Evolutionary conservation across 495 filamentous ascomycete genomes (phyloP), one percentile per base, ranked within the genome.

Genomic region (Lasiosphaeria hispida): DNA sequence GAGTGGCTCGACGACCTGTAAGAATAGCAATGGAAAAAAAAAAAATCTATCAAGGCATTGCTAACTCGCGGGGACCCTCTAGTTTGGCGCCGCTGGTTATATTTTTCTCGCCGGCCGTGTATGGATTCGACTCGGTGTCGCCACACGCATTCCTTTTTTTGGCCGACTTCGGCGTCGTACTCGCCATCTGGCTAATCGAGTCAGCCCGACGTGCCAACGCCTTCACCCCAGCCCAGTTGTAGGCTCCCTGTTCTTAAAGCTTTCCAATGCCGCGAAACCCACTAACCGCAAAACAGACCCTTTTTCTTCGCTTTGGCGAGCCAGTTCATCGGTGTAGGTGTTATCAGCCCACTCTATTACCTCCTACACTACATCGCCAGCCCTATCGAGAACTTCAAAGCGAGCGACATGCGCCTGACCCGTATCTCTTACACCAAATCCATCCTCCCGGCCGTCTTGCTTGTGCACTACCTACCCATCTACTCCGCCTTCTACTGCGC

Each of bases 401-500:
- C 48, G 33, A 6, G 33, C 33, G 48, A 51, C 19, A 51, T 51
- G 48, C 48, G 48, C 15, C 48, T 51, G 14, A 51, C 48, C 35
- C 33, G 19, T 13, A 13, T 39, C 8, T 13, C 48, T 11, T 51
- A 51, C 48, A 51, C 48, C 33, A 37, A 39, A 36, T 8, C 33
- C 11, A 39, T 51, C 35, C 30, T 51, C 5, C 48, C 48, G 13
- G 14, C 48, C 8, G 5, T 38, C 6, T 38, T 51, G 7, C 33
- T 51, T 5, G 34, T 14, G 10, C 39, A 51, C 34, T 36, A 38
- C 11, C 9, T 39, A 3, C 48, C 48, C 2, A 14, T 51, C 14
- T 51, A 51, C 35, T 4, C 34, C 5, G 37, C 48, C 9, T 51
- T 51, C 35, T 37, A 13, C 14, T 11, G 11, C 2, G 33, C 48